Evolutionary conservation across 345 rosid species (phyloP), one percentile per base, ranked within the genome.

Genomic region (Brassica nigra): DNA sequence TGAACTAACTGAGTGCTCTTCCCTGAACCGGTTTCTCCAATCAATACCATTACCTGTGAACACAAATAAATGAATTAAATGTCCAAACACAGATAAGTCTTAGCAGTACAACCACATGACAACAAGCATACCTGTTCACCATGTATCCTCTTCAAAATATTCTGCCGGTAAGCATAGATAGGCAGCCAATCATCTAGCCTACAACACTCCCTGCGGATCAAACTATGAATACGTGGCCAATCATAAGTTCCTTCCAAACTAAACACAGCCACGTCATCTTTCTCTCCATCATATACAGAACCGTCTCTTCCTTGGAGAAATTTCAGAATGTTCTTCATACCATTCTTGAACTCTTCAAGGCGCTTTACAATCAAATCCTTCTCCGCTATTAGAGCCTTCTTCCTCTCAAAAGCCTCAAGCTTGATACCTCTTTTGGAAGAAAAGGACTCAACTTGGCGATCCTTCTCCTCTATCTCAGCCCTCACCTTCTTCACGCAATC

Each of bases 121-220:
- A 23, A 23, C 5, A 5, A 31, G 5, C 5, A 5, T 34, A 94
- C 97, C 96, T 89, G 93, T 30, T 83, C 77, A 0, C 58, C 68
- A 75, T 83, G 76, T 69, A 94, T 84, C 72, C 36, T 71, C 61
- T 42, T 70, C 74, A 92, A 85, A 84, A 92, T 86, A 33, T 80
- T 85, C 68, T 68, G 76, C 73, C 97, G 75, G 68, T 68, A 71
- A 11, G 89, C 83, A 27, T 90, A 94, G 54, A 94, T 88, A 4
- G 98, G 98, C 64, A 92, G 68, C 8, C 93, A 92, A 85, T 86
- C 90, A 42, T 90, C 88, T 4, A 23, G 27, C 27, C 27, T 23
- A 23, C 27, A 1, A 23, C 27, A 23, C 27, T 23, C 27, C 27
- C 1, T 23, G 27, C 27, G 27, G 27, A 23, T 23, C 27, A 23